Conservation (phyloP, 2,329 filamentous ascomycete species). For the Curvularia lunata region DNA sequence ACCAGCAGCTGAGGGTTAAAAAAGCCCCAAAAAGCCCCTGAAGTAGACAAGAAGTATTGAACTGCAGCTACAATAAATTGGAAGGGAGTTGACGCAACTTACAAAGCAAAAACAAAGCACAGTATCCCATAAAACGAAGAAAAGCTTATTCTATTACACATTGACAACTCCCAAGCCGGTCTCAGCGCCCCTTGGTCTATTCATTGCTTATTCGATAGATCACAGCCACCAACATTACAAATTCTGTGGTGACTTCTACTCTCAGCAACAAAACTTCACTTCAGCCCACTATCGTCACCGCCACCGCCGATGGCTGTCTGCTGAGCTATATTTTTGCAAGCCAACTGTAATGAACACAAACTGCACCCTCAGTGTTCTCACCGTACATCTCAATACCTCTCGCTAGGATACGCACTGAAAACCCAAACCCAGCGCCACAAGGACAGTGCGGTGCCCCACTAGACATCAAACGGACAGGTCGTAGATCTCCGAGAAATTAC, state of each 20-base stretch:
- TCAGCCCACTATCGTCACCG: not conserved
- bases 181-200: not conserved
- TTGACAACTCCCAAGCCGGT: not conserved
- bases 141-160: not conserved
- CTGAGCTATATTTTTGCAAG: not conserved
- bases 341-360: not conserved
- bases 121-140: not conserved
- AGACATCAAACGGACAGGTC: not conserved
- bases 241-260: not conserved
- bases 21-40: not conserved
- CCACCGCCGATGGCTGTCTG: not conserved
- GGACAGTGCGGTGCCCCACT: not conserved
- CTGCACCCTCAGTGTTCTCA: not conserved
- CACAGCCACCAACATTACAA: not conserved
- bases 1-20: not conserved
- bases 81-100: not conserved
- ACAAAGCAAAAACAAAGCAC: not conserved
- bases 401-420: not conserved
- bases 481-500: not conserved
- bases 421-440: not conserved
- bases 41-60: not conserved
- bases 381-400: not conserved
- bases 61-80: not conserved
- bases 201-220: not conserved
- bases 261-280: not conserved